Base-by-base conservation (phyloP, 2,329 filamentous ascomycete genomes). In the Xylariaceae sp. region DNA sequence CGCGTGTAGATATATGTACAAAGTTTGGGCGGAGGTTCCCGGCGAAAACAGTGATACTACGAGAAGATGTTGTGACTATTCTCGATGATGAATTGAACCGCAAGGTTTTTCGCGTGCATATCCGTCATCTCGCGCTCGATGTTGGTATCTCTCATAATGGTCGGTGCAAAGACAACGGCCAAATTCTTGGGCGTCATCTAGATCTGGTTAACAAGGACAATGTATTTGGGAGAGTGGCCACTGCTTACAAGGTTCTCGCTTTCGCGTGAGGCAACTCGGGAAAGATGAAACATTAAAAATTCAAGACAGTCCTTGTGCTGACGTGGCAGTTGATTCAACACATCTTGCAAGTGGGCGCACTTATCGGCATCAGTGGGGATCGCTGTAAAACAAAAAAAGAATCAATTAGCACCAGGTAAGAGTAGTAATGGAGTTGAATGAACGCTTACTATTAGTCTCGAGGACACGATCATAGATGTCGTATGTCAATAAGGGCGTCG, bases 181-280 rank as follows among this genome's bases (percentile, higher is more conserved):
- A 97, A 70, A 61, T 98, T 98, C 67, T 94, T 87, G 42, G 91
- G 87, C 18, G 89, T 95, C 93, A 98, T 98, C 81, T 87, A 45
- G 2, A 34, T 11, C 34, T 19, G 3, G 43, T 64, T 50, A 67
- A 59, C 33, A 17, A 26, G 32, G 19, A 22, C 6, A n/a, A 9
- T 12, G 37, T 4, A 33, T 9, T 29, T 9, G 8, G 9, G 28
- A 26, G 1, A 42, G 29, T 15, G 41, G 38, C n/a, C 39, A 3
- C 15, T 19, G 68, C 81, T 54, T 72, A 87, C 84, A 63, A 96
- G 65, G 60, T 97, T 97, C 62, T 94, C 86, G 30, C 77, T 78
- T 61, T 95, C 86, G 50, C 87, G 81, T 53, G 82, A 75, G 43
- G 94, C 87, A 30, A 98, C 91, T 45, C 89, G 81, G 52, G 83